Evolutionary conservation across 164 flowering plant species (phyloP), one percentile per base, ranked within the genome.

Genomic region (Malania oleifera): DNA sequence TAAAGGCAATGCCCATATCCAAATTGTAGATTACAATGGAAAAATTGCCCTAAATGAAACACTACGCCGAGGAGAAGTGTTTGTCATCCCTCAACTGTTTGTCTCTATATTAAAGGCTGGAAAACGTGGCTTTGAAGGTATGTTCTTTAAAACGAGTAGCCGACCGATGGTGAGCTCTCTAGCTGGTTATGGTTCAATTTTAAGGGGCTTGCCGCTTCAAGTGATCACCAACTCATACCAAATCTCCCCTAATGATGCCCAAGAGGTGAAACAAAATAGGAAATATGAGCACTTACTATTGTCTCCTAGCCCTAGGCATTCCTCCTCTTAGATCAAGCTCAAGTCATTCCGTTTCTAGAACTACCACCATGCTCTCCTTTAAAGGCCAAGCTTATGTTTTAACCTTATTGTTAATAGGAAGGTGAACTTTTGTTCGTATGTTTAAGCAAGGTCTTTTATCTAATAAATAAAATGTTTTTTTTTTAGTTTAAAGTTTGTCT

Each of bases 1-100:
- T 0, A 44, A 57, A 14, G 83, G 80, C 0, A 67, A 72, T 0
- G 83, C 68, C 1, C 68, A 58, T 4, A 44, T 79, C 0, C 81
- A 81, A 38, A 50, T 77, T 2, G 80, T 73, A 11, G 63, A 55
- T 7, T 22, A 61, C 61, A 43, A 57, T 3, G 73, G 68, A 3
- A 26, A 56, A 20, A 48, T 65, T 4, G 57, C 72, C 35, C 52
- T 70, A 50, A 65, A 76, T 45, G 78, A 65, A 39, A 23, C 45
- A 20, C 67, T 78, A 20, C 59, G 52, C 1, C 50, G 61, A 39
- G 77, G 79, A 1, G 70, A 72, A 41, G n/a, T 78, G 48, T 59
- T 78, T 1, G 72, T 75, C 31, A 61, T 78, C 29, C 85, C 85
- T 9, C 85, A 80, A 60, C 62, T 54, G 66, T 75, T 61, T 52